Evolutionary conservation across 2,329 filamentous ascomycete species (phyloP), one percentile per base, ranked within the genome.

Genomic region (Magnaporthiopsis poae): DNA sequence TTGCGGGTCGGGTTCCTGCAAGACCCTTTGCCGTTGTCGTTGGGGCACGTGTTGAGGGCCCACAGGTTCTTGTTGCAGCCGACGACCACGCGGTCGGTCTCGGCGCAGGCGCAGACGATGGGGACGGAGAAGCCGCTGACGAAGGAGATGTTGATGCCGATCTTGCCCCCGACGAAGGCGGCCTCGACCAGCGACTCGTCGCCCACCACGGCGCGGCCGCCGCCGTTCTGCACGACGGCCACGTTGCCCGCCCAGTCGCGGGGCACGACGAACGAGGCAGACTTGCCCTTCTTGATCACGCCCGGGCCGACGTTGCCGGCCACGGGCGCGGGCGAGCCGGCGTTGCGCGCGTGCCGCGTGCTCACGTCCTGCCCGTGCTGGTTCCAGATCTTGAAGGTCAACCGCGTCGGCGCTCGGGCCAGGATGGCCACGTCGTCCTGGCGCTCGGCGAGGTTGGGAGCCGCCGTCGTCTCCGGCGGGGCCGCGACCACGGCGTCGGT

Each of bases 11-110:
- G 63, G 46, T 64, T 64, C 27, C 12, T 59, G 63, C 63, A 64
- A 9, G 39, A 36, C 18, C 46, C 39, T 27, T 59, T 46, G 15
- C 33, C 62, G 35, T 39, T 39, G 62, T 63, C 27, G n/a, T 63
- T 39, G 36, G 63, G 39, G 46, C 63, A 64, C 9, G 52, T 35
- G 39, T 29, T 18, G 25, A 64, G n/a, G 2, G 3, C n/a, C 36
- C 21, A 64, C 12, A 64, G 63, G 46, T 56, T 18, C 63, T 59
- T 29, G 63, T 59, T 64, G 63, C 63, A 64, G 46, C 63, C 63
- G 18, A 27, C 56, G 39, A 46, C 36, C 2, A 60, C 27, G 21
- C 36, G 21, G 63, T 60, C 35, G 18, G 15, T 29, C 27, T 61
- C 60, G 60, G 31, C 25, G 61, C 29, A 33, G 29, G 29, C 21